phyloP scores from a whole-genome alignment of 2,329 filamentous ascomycete genomes.

The Fonsecaea pedrosoi region DNA sequence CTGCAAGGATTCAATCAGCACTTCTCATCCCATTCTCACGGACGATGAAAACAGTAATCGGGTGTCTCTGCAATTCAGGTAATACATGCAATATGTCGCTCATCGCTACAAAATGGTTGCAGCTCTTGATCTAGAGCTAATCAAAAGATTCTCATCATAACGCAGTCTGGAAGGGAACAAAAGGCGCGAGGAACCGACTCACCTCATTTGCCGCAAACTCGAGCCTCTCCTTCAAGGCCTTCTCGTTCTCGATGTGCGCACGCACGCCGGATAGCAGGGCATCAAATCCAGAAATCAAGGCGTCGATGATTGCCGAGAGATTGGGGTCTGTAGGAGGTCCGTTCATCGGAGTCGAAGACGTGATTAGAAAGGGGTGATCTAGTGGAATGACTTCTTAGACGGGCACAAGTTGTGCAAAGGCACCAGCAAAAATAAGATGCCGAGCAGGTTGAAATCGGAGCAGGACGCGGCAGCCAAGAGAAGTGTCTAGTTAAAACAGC shows the following conservation, averaged over 20 bases:
- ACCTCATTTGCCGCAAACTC: conserved; percentile 37
- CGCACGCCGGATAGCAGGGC: conserved; percentile 23
- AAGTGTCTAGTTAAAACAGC: not conserved
- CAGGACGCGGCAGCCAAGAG: not conserved
- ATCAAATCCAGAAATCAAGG: conserved; percentile 29
- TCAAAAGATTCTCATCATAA: conserved; percentile 52
- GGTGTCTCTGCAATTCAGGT: conserved; percentile 52
- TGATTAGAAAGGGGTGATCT: not conserved
- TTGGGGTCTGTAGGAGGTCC: conserved; percentile 22
- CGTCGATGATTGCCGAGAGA: conserved; percentile 22
- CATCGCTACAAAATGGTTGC: conserved; percentile 60
- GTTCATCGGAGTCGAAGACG: conserved; percentile 27
- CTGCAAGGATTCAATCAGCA: conserved; percentile 42
- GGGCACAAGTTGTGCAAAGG: not conserved
- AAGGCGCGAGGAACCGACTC: conserved; percentile 8
- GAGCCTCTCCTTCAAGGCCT: conserved; percentile 28
- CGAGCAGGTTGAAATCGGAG: not conserved
- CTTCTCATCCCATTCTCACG: conserved; percentile 38
- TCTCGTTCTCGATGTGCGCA: conserved; percentile 24
- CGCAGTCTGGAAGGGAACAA: not conserved
- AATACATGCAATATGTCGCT: conserved; percentile 66
- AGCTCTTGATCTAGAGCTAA: conserved; percentile 90
- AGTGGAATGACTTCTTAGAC: not conserved
- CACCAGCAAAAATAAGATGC: conserved; percentile 1
- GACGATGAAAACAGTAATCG: conserved; percentile 36